These are phyloP conservation scores for Pseudozyma tsukubaensis DNA, from an alignment of 1,284 basidiomycete genomes.

Conservation along the genomic window DNA sequence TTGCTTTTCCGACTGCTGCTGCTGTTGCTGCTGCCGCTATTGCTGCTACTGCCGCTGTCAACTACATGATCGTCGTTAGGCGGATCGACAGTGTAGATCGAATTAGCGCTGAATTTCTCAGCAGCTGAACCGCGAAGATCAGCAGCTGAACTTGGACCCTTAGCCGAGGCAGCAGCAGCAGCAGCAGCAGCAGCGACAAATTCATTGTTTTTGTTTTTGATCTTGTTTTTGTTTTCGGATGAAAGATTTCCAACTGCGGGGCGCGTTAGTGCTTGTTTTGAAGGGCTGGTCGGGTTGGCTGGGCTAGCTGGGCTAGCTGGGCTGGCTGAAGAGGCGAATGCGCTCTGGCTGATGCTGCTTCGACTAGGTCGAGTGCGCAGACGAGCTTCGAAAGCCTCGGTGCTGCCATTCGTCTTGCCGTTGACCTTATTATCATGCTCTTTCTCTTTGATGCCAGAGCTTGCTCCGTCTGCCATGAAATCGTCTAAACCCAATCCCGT, in stretches of 20 bases:
- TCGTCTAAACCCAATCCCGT: constrained; percentile 21
- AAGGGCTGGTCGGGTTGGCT: too few species aligned
- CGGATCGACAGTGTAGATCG: constrained; percentile 20
- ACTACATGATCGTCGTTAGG: background rate
- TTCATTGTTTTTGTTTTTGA: background rate
- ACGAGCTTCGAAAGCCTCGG: too few species aligned
- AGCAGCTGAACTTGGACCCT: too few species aligned
- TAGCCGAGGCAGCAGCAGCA: too few species aligned
- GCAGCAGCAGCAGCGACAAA: background rate
- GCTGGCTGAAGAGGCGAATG: too few species aligned
- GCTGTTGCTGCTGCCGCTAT: background rate
- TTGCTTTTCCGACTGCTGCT: too few species aligned
- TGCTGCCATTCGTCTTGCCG: background rate
- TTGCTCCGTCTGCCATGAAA: constrained; percentile 8
- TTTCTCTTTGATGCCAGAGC: background rate
- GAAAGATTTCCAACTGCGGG: background rate
- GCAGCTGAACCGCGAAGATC: too few species aligned
- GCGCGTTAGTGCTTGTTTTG: constrained; percentile 1
- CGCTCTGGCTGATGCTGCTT: too few species aligned
- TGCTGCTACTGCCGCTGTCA: background rate
- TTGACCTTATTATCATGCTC: background rate
- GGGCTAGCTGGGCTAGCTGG: too few species aligned
- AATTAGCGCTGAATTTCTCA: background rate
- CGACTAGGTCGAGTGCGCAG: too few species aligned
- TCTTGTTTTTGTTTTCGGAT: constrained; percentile 4